phyloP scores from a whole-genome alignment of 495 filamentous ascomycete species.

The Jackrogersella multiformis region DNA sequence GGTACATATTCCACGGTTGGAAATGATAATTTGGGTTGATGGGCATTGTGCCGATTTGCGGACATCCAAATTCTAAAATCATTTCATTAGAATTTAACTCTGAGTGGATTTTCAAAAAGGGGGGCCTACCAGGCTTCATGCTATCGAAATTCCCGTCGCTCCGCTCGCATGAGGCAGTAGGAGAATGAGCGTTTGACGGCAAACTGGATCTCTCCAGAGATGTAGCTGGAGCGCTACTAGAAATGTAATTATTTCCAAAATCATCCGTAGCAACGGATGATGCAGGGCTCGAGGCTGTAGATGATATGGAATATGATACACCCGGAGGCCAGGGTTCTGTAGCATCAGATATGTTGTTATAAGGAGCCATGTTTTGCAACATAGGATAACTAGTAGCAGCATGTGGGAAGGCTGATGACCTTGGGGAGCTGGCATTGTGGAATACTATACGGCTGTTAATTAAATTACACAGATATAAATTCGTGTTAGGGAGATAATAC shows the following conservation, averaged over 20 bases:
- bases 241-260: slow-evolving; percentile 49
- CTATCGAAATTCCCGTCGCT: slow-evolving; percentile 41
- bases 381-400: slow-evolving; percentile 34
- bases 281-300: slow-evolving; percentile 54
- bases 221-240: slow-evolving; percentile 49
- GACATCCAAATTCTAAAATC: slow-evolving; percentile 42
- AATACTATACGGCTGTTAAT: slow-evolving; percentile 37
- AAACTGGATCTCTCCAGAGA: slow-evolving; percentile 47
- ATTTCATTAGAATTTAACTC: slow-evolving; percentile 29
- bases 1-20: slow-evolving; percentile 44
- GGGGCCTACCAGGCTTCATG: slow-evolving; percentile 43
- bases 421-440: slow-evolving; percentile 29
- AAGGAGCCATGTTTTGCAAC: slow-evolving; percentile 45
- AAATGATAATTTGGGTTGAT: slow-evolving; percentile 40
- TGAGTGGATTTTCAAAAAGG: neutral
- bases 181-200: slow-evolving; percentile 27
- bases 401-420: slow-evolving; percentile 30
- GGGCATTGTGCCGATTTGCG: slow-evolving; percentile 36
- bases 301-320: slow-evolving; percentile 46
- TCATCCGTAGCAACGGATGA: slow-evolving; percentile 53
- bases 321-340: slow-evolving; percentile 49
- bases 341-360: slow-evolving; percentile 48
- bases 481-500: neutral
- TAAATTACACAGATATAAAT: slow-evolving; percentile 15
- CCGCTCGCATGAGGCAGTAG: slow-evolving; percentile 30